These are phyloP conservation scores for Vigna unguiculata DNA, from an alignment of 306 rosid genomes.

Conservation along the genomic window DNA sequence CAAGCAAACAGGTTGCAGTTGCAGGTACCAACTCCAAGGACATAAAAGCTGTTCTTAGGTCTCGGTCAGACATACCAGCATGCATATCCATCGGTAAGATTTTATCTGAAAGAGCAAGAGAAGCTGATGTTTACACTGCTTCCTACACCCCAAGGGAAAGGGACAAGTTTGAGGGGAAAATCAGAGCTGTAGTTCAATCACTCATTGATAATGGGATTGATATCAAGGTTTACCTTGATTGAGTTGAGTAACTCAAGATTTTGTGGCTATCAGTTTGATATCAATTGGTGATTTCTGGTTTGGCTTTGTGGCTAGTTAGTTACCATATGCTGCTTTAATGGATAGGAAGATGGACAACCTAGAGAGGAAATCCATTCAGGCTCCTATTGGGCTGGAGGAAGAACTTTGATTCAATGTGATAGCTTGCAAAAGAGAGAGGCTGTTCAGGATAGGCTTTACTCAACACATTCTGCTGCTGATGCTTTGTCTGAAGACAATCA, in stretches of 20 bases:
- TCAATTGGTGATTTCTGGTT: too few relatives aligned
- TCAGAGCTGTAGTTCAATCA: conserved; percentile 96
- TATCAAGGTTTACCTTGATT: conserved; percentile 85
- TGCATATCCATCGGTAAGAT: conserved; percentile 85
- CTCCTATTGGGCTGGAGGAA: conserved; percentile 52
- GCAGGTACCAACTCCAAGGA: conserved; percentile 99
- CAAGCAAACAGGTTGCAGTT: conserved; percentile 93
- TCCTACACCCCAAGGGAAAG: conserved; percentile 87
- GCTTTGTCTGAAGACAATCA: conserved; percentile 52
- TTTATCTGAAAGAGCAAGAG: conserved; percentile 88
- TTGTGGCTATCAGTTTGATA: neutral
- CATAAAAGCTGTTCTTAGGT: conserved; percentile 82
- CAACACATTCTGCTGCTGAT: conserved; percentile 58
- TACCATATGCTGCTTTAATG: too few relatives aligned
- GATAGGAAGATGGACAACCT: neutral
- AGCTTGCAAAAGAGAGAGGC: conserved; percentile 57
- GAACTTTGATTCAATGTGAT: conserved; percentile 51
- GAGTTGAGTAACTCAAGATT: conserved; percentile 20
- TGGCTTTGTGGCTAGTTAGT: too few relatives aligned
- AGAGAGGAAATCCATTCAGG: conserved; percentile 65
- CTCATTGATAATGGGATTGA: conserved; percentile 94
- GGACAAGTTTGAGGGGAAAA: conserved; percentile 96
- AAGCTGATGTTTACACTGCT: conserved; percentile 90
- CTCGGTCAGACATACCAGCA: conserved; percentile 92
- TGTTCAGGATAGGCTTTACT: conserved; percentile 62